Evolutionary conservation across 164 flowering plant species (phyloP), one percentile per base, ranked within the genome.

Genomic region (Vitis rupestris): DNA sequence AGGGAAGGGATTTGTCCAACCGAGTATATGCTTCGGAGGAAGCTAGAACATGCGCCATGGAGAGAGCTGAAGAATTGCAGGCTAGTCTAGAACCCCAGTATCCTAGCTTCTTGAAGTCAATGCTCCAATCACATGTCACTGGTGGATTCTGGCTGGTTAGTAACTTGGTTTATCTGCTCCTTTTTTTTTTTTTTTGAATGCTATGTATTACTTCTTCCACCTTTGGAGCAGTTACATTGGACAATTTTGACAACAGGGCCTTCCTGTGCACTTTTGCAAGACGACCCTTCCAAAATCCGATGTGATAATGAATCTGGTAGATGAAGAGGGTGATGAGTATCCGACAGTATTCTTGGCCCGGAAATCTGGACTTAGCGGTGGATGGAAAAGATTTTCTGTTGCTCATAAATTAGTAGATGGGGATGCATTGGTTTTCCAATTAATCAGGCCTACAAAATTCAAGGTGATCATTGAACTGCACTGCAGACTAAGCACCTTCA

Each of bases 131-230:
- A 0, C 89, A 87, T 70, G 85, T 84, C 8, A 76, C 79, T 54
- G 85, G 89, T 61, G 83, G 88, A 7, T 85, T 82, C 61, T 87
- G 87, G 88, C 81, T 85, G 84, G 91, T 84, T 54, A 59, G 53
- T 50, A 12, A 44, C 55, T 23, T 47, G 27, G 8, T 9, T 63
- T 58, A 9, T 11, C 3, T 55, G 57, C 2, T 30, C 0, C 0
- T 9, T 66, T 11, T 66, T 19, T 54, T 19, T 64, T 51, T 6
- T 50, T 53, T 55, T 55, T 55, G 59, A 23, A 17, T 59, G 1
- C 31, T 23, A 23, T 23, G 27, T 23, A 23, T 23, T 23, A 23
- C 27, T 23, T 12, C 30, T 60, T 57, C 8, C 19, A 19, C 60
- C 8, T 14, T 57, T 57, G 15, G 60, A 14, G 9, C 17, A 9